These are phyloP conservation scores for Pisolithus albus DNA, from an alignment of 768 basidiomycete genomes.

Conservation along the genomic window DNA sequence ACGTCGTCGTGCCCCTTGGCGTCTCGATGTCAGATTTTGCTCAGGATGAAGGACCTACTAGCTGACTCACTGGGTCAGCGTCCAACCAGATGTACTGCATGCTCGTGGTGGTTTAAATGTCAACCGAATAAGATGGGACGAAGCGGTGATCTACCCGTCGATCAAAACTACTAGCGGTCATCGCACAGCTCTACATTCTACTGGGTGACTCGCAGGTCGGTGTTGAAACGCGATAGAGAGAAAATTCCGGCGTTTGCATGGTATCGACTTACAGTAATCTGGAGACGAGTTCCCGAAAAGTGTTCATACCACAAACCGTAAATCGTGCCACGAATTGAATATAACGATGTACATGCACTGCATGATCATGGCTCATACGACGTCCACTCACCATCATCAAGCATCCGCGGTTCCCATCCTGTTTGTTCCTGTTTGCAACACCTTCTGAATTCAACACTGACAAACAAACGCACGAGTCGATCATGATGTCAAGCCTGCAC, in stretches of 20 bases:
- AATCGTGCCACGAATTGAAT: no score
- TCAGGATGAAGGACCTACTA: not conserved
- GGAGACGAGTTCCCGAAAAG: no score
- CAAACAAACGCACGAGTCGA: constrained; percentile 16
- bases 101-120: not conserved
- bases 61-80: constrained; percentile 50
- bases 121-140: not conserved
- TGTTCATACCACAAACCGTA: no score
- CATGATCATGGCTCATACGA: no score
- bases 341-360: no score
- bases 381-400: no score
- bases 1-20: constrained; percentile 85
- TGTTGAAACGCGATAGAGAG: no score
- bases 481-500: constrained; percentile 20
- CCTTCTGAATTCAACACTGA: constrained; percentile 18
- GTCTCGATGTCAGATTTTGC: constrained; percentile 1
- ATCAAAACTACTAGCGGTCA: not conserved
- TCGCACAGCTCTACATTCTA: no score
- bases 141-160: not conserved
- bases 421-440: constrained; percentile 7
- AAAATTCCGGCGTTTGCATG: no score
- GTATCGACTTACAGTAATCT: no score
- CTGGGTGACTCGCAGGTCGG: no score
- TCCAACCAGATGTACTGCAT: constrained; percentile 50
- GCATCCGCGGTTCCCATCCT: no score